Base-by-base conservation (phyloP, 1,284 basidiomycete genomes). In the Pseudomicrostroma phylloplanum region DNA sequence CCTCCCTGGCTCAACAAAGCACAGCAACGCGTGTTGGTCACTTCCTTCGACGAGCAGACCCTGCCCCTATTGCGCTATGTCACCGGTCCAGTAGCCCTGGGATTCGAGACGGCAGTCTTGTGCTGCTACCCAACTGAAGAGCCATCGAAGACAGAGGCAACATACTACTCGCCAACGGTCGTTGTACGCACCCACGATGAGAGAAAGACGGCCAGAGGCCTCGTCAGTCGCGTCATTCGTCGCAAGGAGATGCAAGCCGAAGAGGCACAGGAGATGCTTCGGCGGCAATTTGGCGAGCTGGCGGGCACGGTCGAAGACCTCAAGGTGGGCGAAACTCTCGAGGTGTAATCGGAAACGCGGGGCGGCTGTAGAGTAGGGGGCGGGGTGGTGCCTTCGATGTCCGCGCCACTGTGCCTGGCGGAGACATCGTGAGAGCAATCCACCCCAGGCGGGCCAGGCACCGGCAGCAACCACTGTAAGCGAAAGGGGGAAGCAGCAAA, bases 241-340 rank as follows among this genome's bases (percentile, higher is more conserved):
- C 51, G 51, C 46, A n/a, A 48, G 23, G 46, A 23, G 46, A 48
- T 23, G 46, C 17, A 23, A 9, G 43, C 41, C 40, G 59, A 75
- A 82, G 67, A 55, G 67, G 62, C 82, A 81, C 60, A 48, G 43
- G 12, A 48, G 43, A 17, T 48, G 21, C 43, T 48, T 6, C 43
- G 12, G 12, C 15, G 6, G 43, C 43, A 4, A 6, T 21, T 21
- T 48, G 15, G 43, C 43, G 43, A 48, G 21, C 15, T n/a, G 43
- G 43, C 15, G 15, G 43, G 17, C 43, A 21, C 6, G 12, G 43
- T 48, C 6, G 43, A 4, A n/a, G 43, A 48, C 21, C 21, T 48
- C 6, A 6, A 48, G 12, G 43, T 48, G 6, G 43, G 43, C 15
- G 43, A 48, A 12, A 48, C 43, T 21, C 15, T 48, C 43, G 15